Evolutionary conservation across 768 basidiomycete species (phyloP), one percentile per base, ranked within the genome.

Genomic region (Amanita fuliginea): DNA sequence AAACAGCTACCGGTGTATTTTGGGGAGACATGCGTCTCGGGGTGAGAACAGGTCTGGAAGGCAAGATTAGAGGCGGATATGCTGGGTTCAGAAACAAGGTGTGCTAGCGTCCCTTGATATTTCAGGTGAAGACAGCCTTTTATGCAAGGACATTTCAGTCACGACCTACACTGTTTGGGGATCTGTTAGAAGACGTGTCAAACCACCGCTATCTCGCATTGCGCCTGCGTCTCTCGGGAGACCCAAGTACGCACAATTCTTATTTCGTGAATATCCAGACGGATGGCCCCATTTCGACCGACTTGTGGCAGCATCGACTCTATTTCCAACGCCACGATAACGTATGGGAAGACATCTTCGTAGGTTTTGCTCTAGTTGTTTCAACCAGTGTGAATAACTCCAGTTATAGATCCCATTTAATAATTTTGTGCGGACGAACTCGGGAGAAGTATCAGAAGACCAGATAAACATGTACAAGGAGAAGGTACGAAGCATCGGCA

Each of bases 181-280:
- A 90, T 51, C 64, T 89, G 43, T 76, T 74, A 3, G 91, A 95
- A 59, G 93, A 97, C 67, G 78, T 88, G 26, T 84, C 86, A 30
- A 69, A 75, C 34, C 88, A 94, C 60, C 73, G 78, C 14, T 97
- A 85, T 64, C 72, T 98, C 22, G 81, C 82, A 2, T 68, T 98
- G 45, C 82, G 88, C 3, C 67, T 96, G 9, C 81, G 88, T 13
- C 77, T 83, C 52, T 76, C 76, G 21, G 94, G 92, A 2, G 80
- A 89, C 54, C 79, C 81, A 18, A 73, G 77, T 35, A 86, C 86
- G 36, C 78, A 81, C 54, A 80, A 79, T 55, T 82, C 87, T n/a
- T 97, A 92, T 71, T 94, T 86, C 56, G 85, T 91, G 42, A 97
- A 98, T 65, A 68, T 97, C 41, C 93, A 96, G 63, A 95, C 92